Conservation (phyloP, 2,329 filamentous ascomycete genomes). For the Cryoendolithus antarcticus region DNA sequence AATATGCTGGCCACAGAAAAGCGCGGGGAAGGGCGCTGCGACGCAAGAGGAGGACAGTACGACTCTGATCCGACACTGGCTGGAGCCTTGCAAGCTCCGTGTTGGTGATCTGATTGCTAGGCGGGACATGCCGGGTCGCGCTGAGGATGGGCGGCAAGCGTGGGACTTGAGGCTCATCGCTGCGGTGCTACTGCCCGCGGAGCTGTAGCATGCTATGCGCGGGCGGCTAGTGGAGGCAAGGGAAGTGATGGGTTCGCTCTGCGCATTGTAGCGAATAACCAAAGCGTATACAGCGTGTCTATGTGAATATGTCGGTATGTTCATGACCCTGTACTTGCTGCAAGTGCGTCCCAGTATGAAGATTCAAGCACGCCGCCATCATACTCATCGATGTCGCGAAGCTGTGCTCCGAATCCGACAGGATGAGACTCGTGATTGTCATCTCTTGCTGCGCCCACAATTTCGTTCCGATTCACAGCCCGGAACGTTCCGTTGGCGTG, state of each 20-base stretch:
- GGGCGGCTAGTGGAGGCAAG: neutral
- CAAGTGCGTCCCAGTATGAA: too few species aligned
- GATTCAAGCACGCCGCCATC: too few species aligned
- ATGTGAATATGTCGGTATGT: too few species aligned
- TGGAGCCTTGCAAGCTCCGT: slow-evolving; percentile 9
- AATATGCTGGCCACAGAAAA: too few species aligned
- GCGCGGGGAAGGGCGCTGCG: slow-evolving; percentile 15
- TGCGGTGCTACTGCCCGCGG: slow-evolving; percentile 11
- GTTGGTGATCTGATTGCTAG: slow-evolving; percentile 7
- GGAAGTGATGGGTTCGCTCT: neutral
- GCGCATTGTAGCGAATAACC: neutral
- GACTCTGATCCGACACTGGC: slow-evolving; percentile 10
- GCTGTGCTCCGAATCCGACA: too few species aligned
- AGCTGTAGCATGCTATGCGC: neutral
- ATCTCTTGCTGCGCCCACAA: neutral
- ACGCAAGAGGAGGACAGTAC: slow-evolving; percentile 9
- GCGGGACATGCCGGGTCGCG: slow-evolving; percentile 7
- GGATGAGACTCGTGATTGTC: too few species aligned
- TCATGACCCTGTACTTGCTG: too few species aligned
- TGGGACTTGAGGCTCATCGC: slow-evolving; percentile 16
- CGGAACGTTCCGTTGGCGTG: slow-evolving; percentile 2
- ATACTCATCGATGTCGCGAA: too few species aligned
- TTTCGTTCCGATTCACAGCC: slow-evolving; percentile 1
- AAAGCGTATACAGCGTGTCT: too few species aligned
- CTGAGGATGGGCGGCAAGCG: neutral